Base-by-base conservation (phyloP, 2,329 filamentous ascomycete genomes). In the Exophiala sideris region DNA sequence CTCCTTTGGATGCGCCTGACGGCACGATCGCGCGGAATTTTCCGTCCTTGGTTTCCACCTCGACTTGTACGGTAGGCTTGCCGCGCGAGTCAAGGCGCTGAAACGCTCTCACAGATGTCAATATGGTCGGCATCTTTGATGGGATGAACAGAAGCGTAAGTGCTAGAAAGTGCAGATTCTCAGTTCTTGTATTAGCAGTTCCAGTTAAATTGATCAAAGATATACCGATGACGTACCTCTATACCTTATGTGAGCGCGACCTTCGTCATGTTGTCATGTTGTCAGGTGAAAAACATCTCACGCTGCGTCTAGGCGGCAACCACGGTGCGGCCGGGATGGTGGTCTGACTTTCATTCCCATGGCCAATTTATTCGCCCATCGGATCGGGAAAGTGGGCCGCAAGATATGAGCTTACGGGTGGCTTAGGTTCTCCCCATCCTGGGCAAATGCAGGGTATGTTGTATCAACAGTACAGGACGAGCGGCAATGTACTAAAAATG, bases 1-100 rank as follows among this genome's bases (percentile, higher is more conserved):
- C 52, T 3, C 68, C 69, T n/a, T 60, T 70, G 10, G 67, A 70
- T n/a, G 68, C 68, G 1, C 70, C 69, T 5, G 69, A 71, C 1
- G 68, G 68, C 16, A 70, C 68, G 11, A 69, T 46, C 3, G 67
- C 65, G 16, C 54, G 53, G 59, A 70, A 71, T 12, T 35, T 65
- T 0, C 68, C 69, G 48, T 65, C 59, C 8, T 58, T 54, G 16
- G 67, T 70, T n/a, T 57, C 63, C 5, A 71, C 42, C 4, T 54
- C 48, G 14, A 70, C 67, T 54, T 71, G 67, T 9, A 70, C 65
- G 2, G 69, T 71, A 3, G 68, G 69, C 44, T 70, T 71, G 10
- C 67, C 69, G 42, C 69, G 54, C 5, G 68, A 71, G 52, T 71
- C 68, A 4, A 70, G 61, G 6, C 67, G 54, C 53, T 68, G 62